These are phyloP conservation scores for Aureobasidium subglaciale DNA, from an alignment of 2,329 filamentous ascomycete genomes.

Conservation along the genomic window DNA sequence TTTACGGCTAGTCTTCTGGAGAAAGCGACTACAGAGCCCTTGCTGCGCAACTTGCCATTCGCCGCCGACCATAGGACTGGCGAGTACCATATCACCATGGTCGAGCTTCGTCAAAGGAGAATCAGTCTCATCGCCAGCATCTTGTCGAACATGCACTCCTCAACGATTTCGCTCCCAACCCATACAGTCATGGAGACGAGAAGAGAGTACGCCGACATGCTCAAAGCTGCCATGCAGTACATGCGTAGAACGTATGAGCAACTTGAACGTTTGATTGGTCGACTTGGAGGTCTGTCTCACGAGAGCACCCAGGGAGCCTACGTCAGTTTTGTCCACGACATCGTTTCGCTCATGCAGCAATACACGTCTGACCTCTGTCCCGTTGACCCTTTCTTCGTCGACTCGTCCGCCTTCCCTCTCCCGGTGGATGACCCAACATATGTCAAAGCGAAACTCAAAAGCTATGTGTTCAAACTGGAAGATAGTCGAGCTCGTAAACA, in stretches of 20 bases:
- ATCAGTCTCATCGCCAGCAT: slow-evolving; percentile 49
- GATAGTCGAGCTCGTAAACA: slow-evolving; percentile 46
- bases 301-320: slow-evolving; percentile 44
- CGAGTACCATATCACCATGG: slow-evolving; percentile 41
- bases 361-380: slow-evolving; percentile 51
- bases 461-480: slow-evolving; percentile 48
- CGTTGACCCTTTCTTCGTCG: slow-evolving; percentile 53
- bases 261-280: slow-evolving; percentile 29
- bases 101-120: slow-evolving; percentile 49
- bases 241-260: slow-evolving; percentile 58
- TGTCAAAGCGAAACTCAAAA: slow-evolving; percentile 53
- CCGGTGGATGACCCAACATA: slow-evolving; percentile 55
- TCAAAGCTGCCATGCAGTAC: slow-evolving; percentile 50
- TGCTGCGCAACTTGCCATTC: slow-evolving; percentile 55
- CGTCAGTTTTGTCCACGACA: slow-evolving; percentile 54
- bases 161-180: slow-evolving; percentile 32
- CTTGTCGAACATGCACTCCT: slow-evolving; percentile 53
- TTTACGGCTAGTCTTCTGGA: slow-evolving; percentile 50
- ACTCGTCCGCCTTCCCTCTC: slow-evolving; percentile 53
- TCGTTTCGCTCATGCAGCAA: slow-evolving; percentile 55
- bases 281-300: slow-evolving; percentile 17
- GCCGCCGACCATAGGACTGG: slow-evolving; percentile 31
- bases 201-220: slow-evolving; percentile 43
- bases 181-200: slow-evolving; percentile 32
- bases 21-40: slow-evolving; percentile 35